Evolutionary conservation across 306 rosid species (phyloP).

Genomic region (Styphnolobium japonicum): DNA sequence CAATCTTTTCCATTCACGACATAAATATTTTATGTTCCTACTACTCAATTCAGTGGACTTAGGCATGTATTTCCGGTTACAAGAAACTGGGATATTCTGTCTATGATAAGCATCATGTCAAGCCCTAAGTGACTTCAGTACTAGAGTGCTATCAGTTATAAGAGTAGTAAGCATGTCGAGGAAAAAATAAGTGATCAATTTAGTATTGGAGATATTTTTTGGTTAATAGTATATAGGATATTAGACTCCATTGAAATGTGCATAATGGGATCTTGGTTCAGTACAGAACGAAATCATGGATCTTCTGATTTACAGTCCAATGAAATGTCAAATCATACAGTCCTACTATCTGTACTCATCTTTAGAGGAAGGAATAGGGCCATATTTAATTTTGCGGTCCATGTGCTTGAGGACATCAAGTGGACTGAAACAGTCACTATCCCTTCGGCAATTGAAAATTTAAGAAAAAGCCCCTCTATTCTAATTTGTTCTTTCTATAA

Average conservation of each 20-base stretch:
- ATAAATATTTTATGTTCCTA: slow-evolving; percentile 18
- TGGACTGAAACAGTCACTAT: neutral
- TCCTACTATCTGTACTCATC: neutral
- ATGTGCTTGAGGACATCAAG: neutral
- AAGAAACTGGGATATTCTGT: neutral
- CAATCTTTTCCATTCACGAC: slow-evolving; percentile 21
- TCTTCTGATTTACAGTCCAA: neutral
- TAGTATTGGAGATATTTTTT: neutral
- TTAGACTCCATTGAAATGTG: neutral
- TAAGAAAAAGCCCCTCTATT: neutral
- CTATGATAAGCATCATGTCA: neutral
- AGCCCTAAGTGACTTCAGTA: too few species aligned
- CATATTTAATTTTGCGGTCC: neutral
- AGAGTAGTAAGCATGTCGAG: neutral
- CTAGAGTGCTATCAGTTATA: neutral
- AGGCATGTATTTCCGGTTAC: neutral
- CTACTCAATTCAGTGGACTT: neutral
- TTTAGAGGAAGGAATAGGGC: neutral
- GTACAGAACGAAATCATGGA: neutral
- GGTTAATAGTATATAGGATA: neutral
- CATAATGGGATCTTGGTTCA: neutral
- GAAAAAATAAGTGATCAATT: neutral
- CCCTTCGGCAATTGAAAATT: neutral
- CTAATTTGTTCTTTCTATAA: neutral
- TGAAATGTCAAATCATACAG: neutral